Evolutionary conservation across 768 basidiomycete species (phyloP).

Genomic region (Lentinula detonsa): DNA sequence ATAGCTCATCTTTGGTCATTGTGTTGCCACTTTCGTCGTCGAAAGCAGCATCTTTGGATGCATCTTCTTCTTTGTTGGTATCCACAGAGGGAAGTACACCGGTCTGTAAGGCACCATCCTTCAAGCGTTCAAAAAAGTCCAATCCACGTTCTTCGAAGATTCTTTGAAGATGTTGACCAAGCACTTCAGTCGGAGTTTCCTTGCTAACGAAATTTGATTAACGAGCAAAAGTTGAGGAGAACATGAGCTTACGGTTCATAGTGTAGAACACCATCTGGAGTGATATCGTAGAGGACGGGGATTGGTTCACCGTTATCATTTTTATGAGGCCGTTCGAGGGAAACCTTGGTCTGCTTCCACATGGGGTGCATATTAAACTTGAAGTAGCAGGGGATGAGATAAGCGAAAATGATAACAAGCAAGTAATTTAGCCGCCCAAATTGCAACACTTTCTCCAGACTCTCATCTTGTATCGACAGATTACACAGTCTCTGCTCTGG

Average conservation of each 20-base stretch:
- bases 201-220: conserved; percentile 27
- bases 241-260: conserved; percentile 59
- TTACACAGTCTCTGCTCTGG: neutral
- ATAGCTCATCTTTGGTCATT: conserved; percentile 72
- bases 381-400: neutral
- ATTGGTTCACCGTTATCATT: conserved; percentile 65
- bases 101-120: conserved; percentile 16
- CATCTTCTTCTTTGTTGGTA: conserved; percentile 11
- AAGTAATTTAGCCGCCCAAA: neutral
- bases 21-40: conserved; percentile 25
- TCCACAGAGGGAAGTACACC: conserved; percentile 16
- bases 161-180: conserved; percentile 62
- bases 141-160: conserved; percentile 70
- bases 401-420: neutral
- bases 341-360: conserved; percentile 59
- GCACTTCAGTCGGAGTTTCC: conserved; percentile 47
- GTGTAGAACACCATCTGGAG: conserved; percentile 58
- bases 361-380: neutral
- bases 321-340: conserved; percentile 77
- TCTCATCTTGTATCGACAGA: neutral
- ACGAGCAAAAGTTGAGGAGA: conserved; percentile 10
- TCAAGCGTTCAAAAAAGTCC: conserved; percentile 65
- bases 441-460: neutral
- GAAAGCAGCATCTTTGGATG: conserved; percentile 19
- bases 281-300: conserved; percentile 62